phyloP scores from a whole-genome alignment of 768 basidiomycete species.

The Lactifluus pinguis region DNA sequence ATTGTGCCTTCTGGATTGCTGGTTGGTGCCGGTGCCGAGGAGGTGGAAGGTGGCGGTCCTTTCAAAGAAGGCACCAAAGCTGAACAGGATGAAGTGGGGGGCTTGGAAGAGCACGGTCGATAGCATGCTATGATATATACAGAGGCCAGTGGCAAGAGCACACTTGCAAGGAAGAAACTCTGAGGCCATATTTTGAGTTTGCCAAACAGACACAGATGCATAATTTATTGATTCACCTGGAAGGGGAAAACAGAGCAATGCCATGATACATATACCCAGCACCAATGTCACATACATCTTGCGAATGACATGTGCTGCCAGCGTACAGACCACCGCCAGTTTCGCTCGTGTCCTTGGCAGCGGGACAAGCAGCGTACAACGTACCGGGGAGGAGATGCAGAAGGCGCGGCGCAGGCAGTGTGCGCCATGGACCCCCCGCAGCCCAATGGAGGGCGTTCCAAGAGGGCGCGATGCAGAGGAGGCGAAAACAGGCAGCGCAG shows the following conservation, averaged over 20 bases:
- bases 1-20: no score
- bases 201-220: background rate
- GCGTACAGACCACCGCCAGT: no score
- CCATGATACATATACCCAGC: constrained; percentile 49
- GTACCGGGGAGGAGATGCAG: no score
- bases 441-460: no score
- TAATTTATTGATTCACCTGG: constrained; percentile 44
- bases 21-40: no score
- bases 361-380: no score
- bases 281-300: constrained; percentile 65
- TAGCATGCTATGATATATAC: constrained; percentile 63
- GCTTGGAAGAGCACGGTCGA: constrained; percentile 70
- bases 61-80: constrained; percentile 54
- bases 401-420: no score
- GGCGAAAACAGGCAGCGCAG: no score
- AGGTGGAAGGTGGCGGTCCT: no score
- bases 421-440: no score
- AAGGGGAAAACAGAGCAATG: constrained; percentile 56
- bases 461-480: no score
- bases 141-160: constrained; percentile 66
- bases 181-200: constrained; percentile 22
- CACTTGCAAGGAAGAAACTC: constrained; percentile 84
- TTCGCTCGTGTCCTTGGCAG: no score
- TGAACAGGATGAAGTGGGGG: constrained; percentile 71
- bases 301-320: background rate